Percentiles rank a stretch among this genome's conserved stretches.
phyloP scores from a whole-genome alignment of 2,329 filamentous ascomycete genomes.

The Trichoderma polysporum region DNA sequence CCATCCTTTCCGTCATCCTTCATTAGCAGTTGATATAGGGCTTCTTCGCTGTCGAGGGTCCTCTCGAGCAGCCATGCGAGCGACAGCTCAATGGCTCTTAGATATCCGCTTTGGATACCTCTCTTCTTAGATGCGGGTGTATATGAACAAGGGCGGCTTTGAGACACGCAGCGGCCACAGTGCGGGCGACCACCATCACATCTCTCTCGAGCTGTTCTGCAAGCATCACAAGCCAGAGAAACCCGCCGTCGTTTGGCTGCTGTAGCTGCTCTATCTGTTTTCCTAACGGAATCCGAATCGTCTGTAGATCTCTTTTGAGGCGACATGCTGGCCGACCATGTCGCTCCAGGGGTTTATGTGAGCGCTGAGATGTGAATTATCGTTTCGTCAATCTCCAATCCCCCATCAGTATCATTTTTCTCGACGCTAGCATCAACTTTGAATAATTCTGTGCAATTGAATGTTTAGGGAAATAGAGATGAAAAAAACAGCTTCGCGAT shows the following conservation, averaged over 20 bases:
- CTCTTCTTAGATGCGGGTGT: conserved; percentile 15
- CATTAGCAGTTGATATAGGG: neutral
- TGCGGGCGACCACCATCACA: conserved; percentile 1
- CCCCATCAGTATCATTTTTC: neutral
- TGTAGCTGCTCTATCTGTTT: neutral
- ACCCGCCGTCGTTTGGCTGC: neutral
- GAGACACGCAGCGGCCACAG: conserved; percentile 6
- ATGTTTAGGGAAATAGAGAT: neutral
- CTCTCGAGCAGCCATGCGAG: conserved; percentile 13
- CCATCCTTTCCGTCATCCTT: conserved; percentile 8
- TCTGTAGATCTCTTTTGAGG: conserved; percentile 7
- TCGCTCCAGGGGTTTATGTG: neutral
- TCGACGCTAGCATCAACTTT: neutral
- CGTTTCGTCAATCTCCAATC: neutral
- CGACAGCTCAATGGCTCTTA: conserved; percentile 10
- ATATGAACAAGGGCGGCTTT: conserved; percentile 7
- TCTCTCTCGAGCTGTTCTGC: conserved; percentile 15
- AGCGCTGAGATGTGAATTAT: neutral
- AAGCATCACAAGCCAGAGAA: conserved; percentile 13
- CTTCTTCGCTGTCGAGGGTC: neutral
- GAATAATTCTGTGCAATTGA: neutral
- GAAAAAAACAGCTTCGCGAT: neutral
- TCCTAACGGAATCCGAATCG: neutral
- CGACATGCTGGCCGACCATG: neutral
- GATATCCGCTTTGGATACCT: conserved; percentile 13